Evolutionary conservation across 2,329 filamentous ascomycete species (phyloP).

Genomic region (Knoxdaviesia capensis): DNA sequence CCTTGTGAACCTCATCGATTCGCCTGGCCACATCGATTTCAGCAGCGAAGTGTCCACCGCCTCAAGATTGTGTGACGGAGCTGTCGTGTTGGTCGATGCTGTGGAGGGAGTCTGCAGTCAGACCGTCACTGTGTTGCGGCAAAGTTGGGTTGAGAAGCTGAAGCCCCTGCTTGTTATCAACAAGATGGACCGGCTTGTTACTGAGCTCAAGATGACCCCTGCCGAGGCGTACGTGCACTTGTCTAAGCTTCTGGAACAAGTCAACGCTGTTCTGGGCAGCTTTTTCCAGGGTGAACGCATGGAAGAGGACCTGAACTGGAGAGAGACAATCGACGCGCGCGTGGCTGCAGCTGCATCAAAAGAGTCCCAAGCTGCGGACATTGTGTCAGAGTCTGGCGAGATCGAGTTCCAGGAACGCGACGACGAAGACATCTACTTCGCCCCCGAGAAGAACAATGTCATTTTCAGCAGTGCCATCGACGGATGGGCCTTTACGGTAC

Average conservation of each 20-base stretch:
- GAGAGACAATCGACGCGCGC: constrained; percentile 76
- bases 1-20: constrained; percentile 93
- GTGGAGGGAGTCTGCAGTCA: constrained; percentile 98
- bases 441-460: constrained; percentile 95
- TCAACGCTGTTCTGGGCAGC: constrained; percentile 91
- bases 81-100: constrained; percentile 83
- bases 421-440: constrained; percentile 95
- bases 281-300: constrained; percentile 97
- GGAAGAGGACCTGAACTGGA: constrained; percentile 95
- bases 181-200: constrained; percentile 90
- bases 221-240: constrained; percentile 77
- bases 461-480: constrained; percentile 97
- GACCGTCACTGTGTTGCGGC: constrained; percentile 86
- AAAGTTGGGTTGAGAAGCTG: constrained; percentile 89
- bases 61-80: constrained; percentile 82
- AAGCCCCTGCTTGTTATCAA: constrained; percentile 93
- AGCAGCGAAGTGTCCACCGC: constrained; percentile 96
- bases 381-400: constrained; percentile 34
- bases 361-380: constrained; percentile 21
- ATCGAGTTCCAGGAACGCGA: constrained; percentile 72
- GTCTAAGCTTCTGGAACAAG: constrained; percentile 76
- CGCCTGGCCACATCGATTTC: constrained; percentile 95
- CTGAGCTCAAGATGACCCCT: constrained; percentile 85
- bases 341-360: constrained; percentile 51
- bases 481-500: constrained; percentile 95